Evolutionary conservation across 2,329 filamentous ascomycete species (phyloP), one percentile per base, ranked within the genome.

Genomic region (Xenoacremonium recifei): DNA sequence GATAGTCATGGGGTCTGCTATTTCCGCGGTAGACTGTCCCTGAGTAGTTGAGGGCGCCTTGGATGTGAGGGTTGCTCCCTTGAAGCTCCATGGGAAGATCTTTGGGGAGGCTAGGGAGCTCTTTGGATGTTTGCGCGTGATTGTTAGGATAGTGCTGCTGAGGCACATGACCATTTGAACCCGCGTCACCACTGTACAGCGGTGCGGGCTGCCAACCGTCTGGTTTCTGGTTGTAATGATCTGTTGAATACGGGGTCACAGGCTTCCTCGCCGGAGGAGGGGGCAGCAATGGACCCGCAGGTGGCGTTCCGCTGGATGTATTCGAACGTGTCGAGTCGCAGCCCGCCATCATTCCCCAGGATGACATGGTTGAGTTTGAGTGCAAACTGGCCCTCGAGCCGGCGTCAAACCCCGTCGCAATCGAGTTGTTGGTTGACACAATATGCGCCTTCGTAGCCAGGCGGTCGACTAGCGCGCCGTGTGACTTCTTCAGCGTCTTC

Each of bases 401-500:
- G 18, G 33, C 27, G 6, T 33, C 42, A 12, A 51, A 19, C 35
- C 42, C 49, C 40, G n/a, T n/a, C n/a, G 53, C 49, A 19, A 42
- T 43, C 9, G 55, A 54, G 33, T 47, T 44, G 31, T 48, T 52
- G 29, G 40, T 36, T n/a, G 48, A 45, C 11, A 45, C 38, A 9
- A 47, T 29, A 11, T 50, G 44, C 6, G 57, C 68, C 19, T 78
- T 64, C 6, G 36, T 42, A 13, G 54, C 41, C n/a, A 88, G 65
- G n/a, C 75, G 68, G 4, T 85, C 80, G 3, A 92, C 85, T 4
- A 95, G 73, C 3, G 77, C 71, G 9, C 72, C 75, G 57, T 95
- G 89, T 0, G 87, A 80, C 58, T 86, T 87, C 56, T 87, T 87
- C 34, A 95, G 75, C 12, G 87, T 93, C 67, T 82, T 87, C 72